Evolutionary conservation across 23 red algal genomes (phyloP), one percentile per base, ranked within the genome.

Genomic region (Gracilaria vermiculophylla): DNA sequence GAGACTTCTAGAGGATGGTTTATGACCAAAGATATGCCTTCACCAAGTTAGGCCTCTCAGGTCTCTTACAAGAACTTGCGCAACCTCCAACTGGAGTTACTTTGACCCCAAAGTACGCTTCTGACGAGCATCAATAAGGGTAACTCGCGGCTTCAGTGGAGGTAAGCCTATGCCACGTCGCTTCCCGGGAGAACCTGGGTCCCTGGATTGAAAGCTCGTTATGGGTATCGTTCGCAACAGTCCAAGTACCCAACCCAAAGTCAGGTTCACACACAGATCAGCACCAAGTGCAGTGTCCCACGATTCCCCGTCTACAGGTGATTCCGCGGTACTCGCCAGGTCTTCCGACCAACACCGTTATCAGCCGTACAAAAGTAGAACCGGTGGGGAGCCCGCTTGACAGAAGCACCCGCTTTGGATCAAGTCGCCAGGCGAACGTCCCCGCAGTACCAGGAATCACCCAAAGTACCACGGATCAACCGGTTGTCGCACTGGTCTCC

Each of bases 1-100:
- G 73, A 77, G 73, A 25, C 24, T 19, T 77, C 73, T 47, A 77
- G 25, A 77, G 73, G 32, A 77, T 70, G 64, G 64, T 70, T 70
- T 41, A 70, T 70, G 64, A 41, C 64, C 64, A 41, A 70, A 70
- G 64, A 70, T 70, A 70, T 70, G 64, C 64, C 64, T 70, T 70
- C 64, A 70, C 64, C 64, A 42, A 40, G 55, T 14, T 42, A 19
- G 42, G 34, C 64, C 33, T 42, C 33, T 70, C 64, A 41, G 64
- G 34, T 5, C 37, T 23, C 64, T 70, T 70, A 12, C 64, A 70
- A 70, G 64, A 43, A 70, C 64, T 70, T 41, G 64, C 64, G 64
- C 64, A 4, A 70, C 33, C 64, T 70, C 34, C n/a, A 70, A 70
- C 64, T 4, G 64, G 7, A 39, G 64, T n/a, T 70, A 70, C 64